phyloP scores from a whole-genome alignment of 2,329 filamentous ascomycete genomes.

The Cladosporium sp. region DNA sequence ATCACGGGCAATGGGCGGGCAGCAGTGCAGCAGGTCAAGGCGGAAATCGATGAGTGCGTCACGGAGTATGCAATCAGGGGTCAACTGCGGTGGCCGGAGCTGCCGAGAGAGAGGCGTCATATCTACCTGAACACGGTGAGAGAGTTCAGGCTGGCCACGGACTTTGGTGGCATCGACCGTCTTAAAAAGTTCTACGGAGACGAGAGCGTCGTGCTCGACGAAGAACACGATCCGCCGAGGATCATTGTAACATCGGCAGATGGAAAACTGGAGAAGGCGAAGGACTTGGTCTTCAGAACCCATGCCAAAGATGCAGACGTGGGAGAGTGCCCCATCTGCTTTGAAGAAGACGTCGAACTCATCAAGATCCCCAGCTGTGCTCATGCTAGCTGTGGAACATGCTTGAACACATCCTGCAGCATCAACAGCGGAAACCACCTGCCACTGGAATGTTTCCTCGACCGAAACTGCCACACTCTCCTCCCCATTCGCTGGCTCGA shows the following conservation, averaged over 20 bases:
- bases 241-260: background rate
- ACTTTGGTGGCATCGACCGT: background rate
- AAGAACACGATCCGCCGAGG: background rate
- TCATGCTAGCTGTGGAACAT: constrained; percentile 19
- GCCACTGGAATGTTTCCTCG: constrained; percentile 18
- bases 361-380: constrained; percentile 11
- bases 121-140: constrained; percentile 19
- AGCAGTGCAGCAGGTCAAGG: background rate
- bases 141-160: background rate
- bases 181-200: constrained; percentile 8
- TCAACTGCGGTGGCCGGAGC: background rate
- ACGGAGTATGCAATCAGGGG: background rate
- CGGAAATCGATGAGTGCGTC: constrained; percentile 7
- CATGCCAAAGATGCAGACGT: background rate
- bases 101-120: background rate
- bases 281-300: constrained; percentile 4
- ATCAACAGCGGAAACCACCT: constrained; percentile 1
- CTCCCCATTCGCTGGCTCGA: constrained; percentile 8
- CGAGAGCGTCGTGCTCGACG: background rate
- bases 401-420: constrained; percentile 17
- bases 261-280: constrained; percentile 17
- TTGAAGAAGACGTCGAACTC: constrained; percentile 1
- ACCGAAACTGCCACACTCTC: background rate
- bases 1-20: constrained; percentile 10
- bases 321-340: constrained; percentile 16